A percentile compares a stretch with the other conserved stretches of the same genome.
Evolutionary conservation across 208 protist species (phyloP).

Genomic region (Trypanosomatidae sp.): DNA sequence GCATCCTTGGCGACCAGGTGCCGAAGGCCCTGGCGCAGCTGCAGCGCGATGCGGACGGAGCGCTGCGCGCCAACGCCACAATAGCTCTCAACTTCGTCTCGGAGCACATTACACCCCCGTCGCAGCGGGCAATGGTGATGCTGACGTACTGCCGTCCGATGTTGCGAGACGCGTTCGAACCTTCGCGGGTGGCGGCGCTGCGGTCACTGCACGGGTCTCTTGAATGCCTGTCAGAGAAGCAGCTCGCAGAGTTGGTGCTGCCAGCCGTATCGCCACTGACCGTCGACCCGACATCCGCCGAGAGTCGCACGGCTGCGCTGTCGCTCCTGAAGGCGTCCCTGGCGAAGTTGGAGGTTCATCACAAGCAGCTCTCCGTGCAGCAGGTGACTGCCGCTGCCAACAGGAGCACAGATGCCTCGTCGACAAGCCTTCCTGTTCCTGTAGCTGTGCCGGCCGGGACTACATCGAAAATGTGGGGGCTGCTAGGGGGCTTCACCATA

Average conservation of each 20-base stretch:
- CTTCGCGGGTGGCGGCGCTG: slow-evolving; percentile 63
- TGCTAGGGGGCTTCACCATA: neutral
- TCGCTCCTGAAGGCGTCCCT: slow-evolving; percentile 34
- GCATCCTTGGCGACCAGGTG: slow-evolving; percentile 61
- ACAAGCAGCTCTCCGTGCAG: slow-evolving; percentile 14
- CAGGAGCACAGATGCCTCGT: neutral
- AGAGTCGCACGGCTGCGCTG: slow-evolving; percentile 48
- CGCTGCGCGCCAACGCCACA: slow-evolving; percentile 88
- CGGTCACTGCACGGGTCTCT: slow-evolving; percentile 49
- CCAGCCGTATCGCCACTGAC: slow-evolving; percentile 57
- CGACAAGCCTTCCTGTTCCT: neutral
- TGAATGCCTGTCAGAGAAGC: slow-evolving; percentile 32
- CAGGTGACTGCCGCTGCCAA: slow-evolving; percentile 1
- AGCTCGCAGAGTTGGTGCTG: slow-evolving; percentile 56
- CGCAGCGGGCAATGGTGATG: slow-evolving; percentile 48
- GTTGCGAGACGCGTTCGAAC: slow-evolving; percentile 83
- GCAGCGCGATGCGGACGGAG: slow-evolving; percentile 73
- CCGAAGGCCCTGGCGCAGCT: slow-evolving; percentile 45
- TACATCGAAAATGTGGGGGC: neutral
- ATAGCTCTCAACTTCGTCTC: slow-evolving; percentile 77
- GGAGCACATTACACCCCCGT: slow-evolving; percentile 37
- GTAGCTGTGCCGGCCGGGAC: neutral
- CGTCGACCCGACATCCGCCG: slow-evolving; percentile 53
- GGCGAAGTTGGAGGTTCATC: slow-evolving; percentile 21
- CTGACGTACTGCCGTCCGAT: slow-evolving; percentile 68